Evolutionary conservation across 768 basidiomycete genomes (phyloP).

Genomic region (Strobilomyces confusus): DNA sequence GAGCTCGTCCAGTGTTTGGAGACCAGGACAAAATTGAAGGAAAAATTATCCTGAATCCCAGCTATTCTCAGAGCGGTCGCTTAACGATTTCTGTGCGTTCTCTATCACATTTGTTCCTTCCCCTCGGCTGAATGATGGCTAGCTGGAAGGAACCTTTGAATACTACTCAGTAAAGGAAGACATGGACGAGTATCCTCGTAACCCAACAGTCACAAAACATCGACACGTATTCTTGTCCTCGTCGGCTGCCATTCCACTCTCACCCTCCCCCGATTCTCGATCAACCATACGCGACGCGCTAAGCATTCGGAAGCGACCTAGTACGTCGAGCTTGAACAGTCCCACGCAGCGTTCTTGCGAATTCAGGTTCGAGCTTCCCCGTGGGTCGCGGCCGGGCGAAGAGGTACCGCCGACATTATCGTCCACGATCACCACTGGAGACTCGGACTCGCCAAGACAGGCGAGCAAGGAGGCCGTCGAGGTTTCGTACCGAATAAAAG

Average conservation of each 20-base stretch:
- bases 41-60: slow-evolving; percentile 53
- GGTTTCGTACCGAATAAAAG: slow-evolving; percentile 53
- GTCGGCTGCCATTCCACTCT: slow-evolving; percentile 41
- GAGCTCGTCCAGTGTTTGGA: slow-evolving; percentile 49
- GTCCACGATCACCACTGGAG: slow-evolving; percentile 31
- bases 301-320: slow-evolving; percentile 45
- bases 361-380: slow-evolving; percentile 58
- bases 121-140: slow-evolving; percentile 1
- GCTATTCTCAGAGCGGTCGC: slow-evolving; percentile 49
- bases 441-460: slow-evolving; percentile 23
- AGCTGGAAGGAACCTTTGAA: slow-evolving; percentile 65
- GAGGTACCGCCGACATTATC: slow-evolving; percentile 62
- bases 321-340: slow-evolving; percentile 37
- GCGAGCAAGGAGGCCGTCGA: slow-evolving; percentile 34
- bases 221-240: slow-evolving; percentile 51
- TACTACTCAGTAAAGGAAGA: slow-evolving; percentile 33
- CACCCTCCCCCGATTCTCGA: slow-evolving; percentile 22
- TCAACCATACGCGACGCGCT: slow-evolving; percentile 30
- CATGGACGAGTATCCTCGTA: slow-evolving; percentile 13
- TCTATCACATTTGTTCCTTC: neutral
- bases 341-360: slow-evolving; percentile 31
- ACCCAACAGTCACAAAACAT: slow-evolving; percentile 20
- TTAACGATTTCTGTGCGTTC: slow-evolving; percentile 51
- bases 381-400: slow-evolving; percentile 44
- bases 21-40: slow-evolving; percentile 60